Conservation (phyloP, 1,284 basidiomycete genomes). For the Golubevia pallescens region DNA sequence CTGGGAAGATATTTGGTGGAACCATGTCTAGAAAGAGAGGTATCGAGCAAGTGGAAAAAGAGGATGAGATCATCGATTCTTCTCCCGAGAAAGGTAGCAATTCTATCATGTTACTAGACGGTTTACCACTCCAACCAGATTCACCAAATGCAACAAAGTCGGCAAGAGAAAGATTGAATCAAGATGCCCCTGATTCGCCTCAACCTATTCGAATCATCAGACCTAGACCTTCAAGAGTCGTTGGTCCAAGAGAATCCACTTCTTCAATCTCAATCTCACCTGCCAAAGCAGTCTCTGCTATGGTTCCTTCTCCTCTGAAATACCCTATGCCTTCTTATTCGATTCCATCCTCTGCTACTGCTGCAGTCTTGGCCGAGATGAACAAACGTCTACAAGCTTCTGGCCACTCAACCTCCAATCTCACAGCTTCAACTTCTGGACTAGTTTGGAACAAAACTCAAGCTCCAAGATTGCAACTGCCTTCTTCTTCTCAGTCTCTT, state of each 20-base stretch:
- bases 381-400: slow-evolving; percentile 33
- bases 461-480: neutral
- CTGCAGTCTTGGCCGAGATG: slow-evolving; percentile 37
- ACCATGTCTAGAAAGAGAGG: too few species aligned
- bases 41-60: too few species aligned
- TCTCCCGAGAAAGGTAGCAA: neutral
- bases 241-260: slow-evolving; percentile 3
- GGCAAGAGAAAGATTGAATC: neutral
- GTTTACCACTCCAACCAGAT: neutral
- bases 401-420: slow-evolving; percentile 18
- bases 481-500: neutral
- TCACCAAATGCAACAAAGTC: neutral
- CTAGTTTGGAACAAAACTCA: neutral
- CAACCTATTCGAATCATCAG: slow-evolving; percentile 38
- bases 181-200: slow-evolving; percentile 9
- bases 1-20: too few species aligned
- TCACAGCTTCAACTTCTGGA: slow-evolving; percentile 8
- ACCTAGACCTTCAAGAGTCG: slow-evolving; percentile 17
- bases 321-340: neutral
- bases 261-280: neutral
- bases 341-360: slow-evolving; percentile 23
- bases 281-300: neutral
- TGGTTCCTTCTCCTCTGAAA: neutral
- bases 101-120: neutral
- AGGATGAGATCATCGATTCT: neutral